These are phyloP conservation scores for Ceratocystis ficicola DNA, from an alignment of 2,329 filamentous ascomycete genomes.

Conservation along the genomic window DNA sequence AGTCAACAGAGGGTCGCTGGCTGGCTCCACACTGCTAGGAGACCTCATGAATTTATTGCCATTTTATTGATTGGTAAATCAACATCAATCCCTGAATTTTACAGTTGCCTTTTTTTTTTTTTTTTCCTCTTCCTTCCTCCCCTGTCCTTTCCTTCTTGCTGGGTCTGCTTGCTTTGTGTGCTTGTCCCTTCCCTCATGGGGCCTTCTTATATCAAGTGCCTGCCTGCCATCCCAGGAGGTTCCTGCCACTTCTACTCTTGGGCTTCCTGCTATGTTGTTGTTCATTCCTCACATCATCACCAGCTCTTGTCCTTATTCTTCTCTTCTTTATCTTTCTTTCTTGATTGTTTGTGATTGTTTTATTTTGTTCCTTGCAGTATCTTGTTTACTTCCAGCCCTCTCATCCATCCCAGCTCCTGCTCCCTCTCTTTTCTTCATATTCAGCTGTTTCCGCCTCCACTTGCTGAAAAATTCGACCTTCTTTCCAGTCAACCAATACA, in stretches of 20 bases:
- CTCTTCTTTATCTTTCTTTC: not conserved
- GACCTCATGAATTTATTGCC: not conserved
- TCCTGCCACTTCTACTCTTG: conserved; percentile 3
- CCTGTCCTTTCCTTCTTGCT: not conserved
- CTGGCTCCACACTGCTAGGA: conserved; percentile 1
- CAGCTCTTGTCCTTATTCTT: not conserved
- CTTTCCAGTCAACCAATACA: not conserved
- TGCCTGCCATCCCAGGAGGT: conserved; percentile 5
- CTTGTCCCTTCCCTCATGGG: not conserved
- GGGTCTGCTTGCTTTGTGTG: conserved; percentile 4
- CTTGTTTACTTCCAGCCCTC: conserved; percentile 1
- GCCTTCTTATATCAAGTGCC: conserved; percentile 14
- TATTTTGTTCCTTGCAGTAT: not conserved
- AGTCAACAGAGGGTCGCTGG: not conserved
- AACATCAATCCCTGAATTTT: not conserved
- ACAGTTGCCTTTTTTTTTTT: not conserved
- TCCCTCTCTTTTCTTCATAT: conserved; percentile 8
- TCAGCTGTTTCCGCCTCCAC: not conserved
- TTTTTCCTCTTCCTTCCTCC: not conserved
- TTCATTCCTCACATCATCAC: conserved; percentile 1
- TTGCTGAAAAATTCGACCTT: not conserved
- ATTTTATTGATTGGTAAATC: not conserved
- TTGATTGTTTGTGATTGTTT: not conserved
- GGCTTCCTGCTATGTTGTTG: not conserved
- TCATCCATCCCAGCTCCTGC: not conserved